These are phyloP conservation scores for Talaromyces adpressus DNA, from an alignment of 495 filamentous ascomycete species.

Conservation along the genomic window DNA sequence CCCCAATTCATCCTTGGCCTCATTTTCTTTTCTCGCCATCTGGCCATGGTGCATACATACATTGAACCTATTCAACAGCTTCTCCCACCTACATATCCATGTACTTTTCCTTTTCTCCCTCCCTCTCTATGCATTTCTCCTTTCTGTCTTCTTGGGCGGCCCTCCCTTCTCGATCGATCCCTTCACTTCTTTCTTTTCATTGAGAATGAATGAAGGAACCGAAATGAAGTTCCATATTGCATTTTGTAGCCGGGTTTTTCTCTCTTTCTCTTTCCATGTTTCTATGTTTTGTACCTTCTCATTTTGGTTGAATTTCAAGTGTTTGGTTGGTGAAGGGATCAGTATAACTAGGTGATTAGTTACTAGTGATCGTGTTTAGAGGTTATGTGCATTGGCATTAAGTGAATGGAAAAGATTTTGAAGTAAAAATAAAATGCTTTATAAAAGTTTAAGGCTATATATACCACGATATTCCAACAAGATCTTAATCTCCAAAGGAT, in stretches of 20 bases:
- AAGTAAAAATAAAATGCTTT: not conserved
- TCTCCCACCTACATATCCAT: not conserved
- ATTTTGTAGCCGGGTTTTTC: not conserved
- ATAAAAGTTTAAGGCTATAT: not conserved
- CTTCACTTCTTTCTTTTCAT: not conserved
- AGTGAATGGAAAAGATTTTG: not conserved
- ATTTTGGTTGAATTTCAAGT: not conserved
- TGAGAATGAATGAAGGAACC: not conserved
- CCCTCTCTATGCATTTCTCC: not conserved
- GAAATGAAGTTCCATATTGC: not conserved
- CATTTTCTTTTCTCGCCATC: not conserved
- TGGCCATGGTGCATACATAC: not conserved
- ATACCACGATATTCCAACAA: no score
- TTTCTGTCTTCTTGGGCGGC: not conserved
- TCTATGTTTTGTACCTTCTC: not conserved
- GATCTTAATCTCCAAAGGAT: not conserved
- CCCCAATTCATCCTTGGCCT: not conserved
- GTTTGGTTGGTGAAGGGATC: not conserved
- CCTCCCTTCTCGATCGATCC: not conserved
- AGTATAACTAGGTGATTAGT: not conserved
- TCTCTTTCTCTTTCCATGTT: not conserved
- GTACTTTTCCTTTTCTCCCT: not conserved
- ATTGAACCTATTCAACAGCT: not conserved
- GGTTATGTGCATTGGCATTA: not conserved
- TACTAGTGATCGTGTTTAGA: not conserved